These are phyloP conservation scores for Leucocoprinus birnbaumii DNA, from an alignment of 768 basidiomycete species.

Conservation along the genomic window DNA sequence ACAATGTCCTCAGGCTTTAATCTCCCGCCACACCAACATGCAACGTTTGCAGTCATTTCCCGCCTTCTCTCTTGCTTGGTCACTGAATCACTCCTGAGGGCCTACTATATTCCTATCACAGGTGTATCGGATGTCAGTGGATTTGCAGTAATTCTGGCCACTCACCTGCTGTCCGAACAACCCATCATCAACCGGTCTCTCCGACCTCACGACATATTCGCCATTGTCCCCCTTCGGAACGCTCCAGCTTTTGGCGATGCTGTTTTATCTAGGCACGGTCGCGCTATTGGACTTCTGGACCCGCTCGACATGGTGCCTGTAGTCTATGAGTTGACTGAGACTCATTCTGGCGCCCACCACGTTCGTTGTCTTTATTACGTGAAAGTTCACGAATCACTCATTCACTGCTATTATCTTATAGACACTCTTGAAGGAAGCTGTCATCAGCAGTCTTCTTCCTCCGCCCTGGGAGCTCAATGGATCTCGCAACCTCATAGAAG, in stretches of 20 bases:
- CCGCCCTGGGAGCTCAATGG: conserved; percentile 37
- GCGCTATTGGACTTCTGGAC: conserved; percentile 45
- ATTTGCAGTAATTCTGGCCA: conserved; percentile 35
- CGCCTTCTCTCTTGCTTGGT: conserved; percentile 48
- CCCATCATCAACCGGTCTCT: conserved; percentile 29
- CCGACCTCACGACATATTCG: conserved; percentile 40
- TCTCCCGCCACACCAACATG: conserved; percentile 32
- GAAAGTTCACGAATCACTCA: not conserved
- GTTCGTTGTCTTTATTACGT: not conserved
- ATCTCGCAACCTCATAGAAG: conserved; percentile 21
- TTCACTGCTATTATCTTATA: conserved; percentile 4
- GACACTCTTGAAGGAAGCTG: conserved; percentile 23
- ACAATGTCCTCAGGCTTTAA: conserved; percentile 34
- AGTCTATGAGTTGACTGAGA: conserved; percentile 30
- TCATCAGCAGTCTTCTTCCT: conserved; percentile 29
- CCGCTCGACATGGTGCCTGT: conserved; percentile 56
- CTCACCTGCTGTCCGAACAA: conserved; percentile 24
- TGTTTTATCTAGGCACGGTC: conserved; percentile 30
- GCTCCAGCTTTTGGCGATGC: conserved; percentile 38
- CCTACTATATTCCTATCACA: conserved; percentile 35
- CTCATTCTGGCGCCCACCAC: not conserved
- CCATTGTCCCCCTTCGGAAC: conserved; percentile 43
- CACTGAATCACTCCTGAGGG: conserved; percentile 42
- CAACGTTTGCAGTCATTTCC: conserved; percentile 44
- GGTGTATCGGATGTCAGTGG: conserved; percentile 25